Percentiles rank a stretch among this genome's conserved stretches.
Evolutionary conservation across 345 rosid species (phyloP).

Genomic region (Pistacia integerrima): DNA sequence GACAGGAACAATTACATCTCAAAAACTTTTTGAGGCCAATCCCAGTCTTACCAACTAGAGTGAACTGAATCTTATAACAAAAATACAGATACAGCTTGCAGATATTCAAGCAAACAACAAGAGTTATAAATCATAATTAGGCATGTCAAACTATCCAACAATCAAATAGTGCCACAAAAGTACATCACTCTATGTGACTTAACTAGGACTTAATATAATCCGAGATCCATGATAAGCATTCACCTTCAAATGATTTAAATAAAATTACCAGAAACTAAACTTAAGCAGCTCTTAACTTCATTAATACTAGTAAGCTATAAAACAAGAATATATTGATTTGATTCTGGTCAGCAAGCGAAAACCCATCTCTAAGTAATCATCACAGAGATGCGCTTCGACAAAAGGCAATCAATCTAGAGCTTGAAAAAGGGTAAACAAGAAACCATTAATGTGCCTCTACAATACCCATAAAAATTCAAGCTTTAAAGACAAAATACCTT

Average conservation of each 20-base stretch:
- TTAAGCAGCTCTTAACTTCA: neutral
- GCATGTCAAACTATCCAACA: neutral
- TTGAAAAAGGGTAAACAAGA: constrained; percentile 11
- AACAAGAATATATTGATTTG: too few relatives aligned
- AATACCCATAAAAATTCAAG: constrained; percentile 3
- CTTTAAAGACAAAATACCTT: constrained; percentile 24
- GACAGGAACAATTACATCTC: neutral
- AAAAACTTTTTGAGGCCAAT: neutral
- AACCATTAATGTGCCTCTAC: constrained; percentile 6
- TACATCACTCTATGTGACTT: neutral
- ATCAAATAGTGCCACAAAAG: neutral
- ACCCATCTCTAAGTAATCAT: constrained; percentile 41
- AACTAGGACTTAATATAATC: neutral
- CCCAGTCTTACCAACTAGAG: too few relatives aligned
- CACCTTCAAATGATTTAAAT: neutral
- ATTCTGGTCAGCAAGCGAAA: constrained; percentile 39
- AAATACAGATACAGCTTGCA: neutral
- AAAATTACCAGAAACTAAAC: neutral
- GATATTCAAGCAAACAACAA: neutral
- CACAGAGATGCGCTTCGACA: constrained; percentile 47
- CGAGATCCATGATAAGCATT: neutral
- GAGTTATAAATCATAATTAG: neutral
- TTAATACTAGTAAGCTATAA: too few relatives aligned
- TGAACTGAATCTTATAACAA: too few relatives aligned
- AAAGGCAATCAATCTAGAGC: constrained; percentile 25